Conservation (phyloP, 495 filamentous ascomycete species). For the Hypoxylon crocopeplum region DNA sequence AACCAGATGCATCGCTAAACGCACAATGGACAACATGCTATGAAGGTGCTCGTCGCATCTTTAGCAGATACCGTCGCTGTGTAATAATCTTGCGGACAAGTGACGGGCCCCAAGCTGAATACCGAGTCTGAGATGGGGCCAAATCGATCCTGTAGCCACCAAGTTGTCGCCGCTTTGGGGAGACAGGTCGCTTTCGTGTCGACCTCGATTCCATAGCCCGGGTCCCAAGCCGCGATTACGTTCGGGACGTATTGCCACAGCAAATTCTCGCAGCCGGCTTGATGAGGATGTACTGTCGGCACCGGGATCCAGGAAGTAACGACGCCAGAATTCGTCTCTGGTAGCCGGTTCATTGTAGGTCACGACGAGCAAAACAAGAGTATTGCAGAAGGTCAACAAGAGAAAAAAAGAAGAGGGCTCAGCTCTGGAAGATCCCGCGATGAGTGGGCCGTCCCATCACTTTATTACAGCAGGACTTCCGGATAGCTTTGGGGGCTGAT, state of each 20-base stretch:
- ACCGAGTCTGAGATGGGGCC: conserved; percentile 21
- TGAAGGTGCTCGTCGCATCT: conserved; percentile 28
- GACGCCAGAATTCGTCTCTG: conserved; percentile 33
- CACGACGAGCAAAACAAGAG: conserved; percentile 4
- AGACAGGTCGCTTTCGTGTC: conserved; percentile 21
- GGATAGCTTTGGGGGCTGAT: background rate
- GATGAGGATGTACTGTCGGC: conserved; percentile 27
- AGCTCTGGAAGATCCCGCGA: conserved; percentile 8
- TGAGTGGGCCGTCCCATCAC: conserved; percentile 13
- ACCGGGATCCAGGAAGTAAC: conserved; percentile 41
- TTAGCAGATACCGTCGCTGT: conserved; percentile 36
- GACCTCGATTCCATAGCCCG: conserved; percentile 34
- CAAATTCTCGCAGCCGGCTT: conserved; percentile 27
- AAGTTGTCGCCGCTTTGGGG: conserved; percentile 38
- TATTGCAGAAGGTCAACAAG: conserved; percentile 1
- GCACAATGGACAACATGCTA: conserved; percentile 43
- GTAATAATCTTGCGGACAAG: conserved; percentile 41
- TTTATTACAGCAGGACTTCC: conserved; percentile 20
- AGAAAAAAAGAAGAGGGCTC: conserved; percentile 4
- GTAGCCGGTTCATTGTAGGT: conserved; percentile 33
- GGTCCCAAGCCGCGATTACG: conserved; percentile 35
- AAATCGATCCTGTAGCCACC: conserved; percentile 36
- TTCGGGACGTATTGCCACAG: conserved; percentile 22
- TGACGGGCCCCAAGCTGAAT: conserved; percentile 35
- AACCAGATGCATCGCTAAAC: conserved; percentile 5